These are phyloP conservation scores for Ceratocystis huliohia DNA, from an alignment of 2,329 filamentous ascomycete species.

Conservation along the genomic window DNA sequence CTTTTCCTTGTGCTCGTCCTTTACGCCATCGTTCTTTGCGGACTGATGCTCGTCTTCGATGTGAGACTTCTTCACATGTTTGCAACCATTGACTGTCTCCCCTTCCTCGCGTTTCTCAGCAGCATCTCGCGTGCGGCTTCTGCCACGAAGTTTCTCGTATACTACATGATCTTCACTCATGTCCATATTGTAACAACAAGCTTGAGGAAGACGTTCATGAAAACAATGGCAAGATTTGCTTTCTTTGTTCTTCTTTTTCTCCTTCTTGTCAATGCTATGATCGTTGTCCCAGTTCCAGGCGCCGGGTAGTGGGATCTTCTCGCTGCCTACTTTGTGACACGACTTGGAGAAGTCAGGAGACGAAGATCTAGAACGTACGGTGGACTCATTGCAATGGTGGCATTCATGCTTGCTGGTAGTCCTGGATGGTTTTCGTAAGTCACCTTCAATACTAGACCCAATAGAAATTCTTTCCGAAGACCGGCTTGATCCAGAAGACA, in stretches of 20 bases:
- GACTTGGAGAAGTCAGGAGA: neutral
- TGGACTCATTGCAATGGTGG: neutral
- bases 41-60: neutral
- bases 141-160: neutral
- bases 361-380: neutral
- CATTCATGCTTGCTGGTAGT: neutral
- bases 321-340: too few relatives aligned
- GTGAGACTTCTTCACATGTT: neutral
- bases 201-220: neutral
- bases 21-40: neutral
- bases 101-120: neutral
- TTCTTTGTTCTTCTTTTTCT: neutral
- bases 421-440: neutral
- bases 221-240: neutral
- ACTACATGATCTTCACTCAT: neutral
- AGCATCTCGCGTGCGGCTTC: neutral
- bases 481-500: neutral
- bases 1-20: neutral
- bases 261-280: neutral
- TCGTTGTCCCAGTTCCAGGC: slow-evolving; percentile 11
- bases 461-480: neutral
- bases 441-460: neutral
- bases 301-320: neutral
- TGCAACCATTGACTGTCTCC: neutral
- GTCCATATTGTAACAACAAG: too few relatives aligned